Conservation (phyloP, 1,284 basidiomycete species). For the Farysia itapuensis region DNA sequence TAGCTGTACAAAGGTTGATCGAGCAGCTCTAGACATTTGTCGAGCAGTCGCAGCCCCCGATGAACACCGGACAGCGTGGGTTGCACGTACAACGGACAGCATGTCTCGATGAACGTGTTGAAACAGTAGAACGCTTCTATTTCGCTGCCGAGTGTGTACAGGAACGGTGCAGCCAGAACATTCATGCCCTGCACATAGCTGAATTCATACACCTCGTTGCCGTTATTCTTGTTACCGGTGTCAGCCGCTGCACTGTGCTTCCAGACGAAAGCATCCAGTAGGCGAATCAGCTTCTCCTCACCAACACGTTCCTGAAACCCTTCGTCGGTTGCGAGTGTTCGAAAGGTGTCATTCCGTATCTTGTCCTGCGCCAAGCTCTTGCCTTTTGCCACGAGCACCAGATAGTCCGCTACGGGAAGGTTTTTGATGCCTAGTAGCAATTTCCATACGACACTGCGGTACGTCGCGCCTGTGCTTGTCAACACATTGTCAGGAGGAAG, state of each 20-base stretch:
- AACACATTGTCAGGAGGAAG: slow-evolving; percentile 16
- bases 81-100: slow-evolving; percentile 90
- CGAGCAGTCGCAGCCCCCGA: slow-evolving; percentile 84
- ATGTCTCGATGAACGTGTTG: slow-evolving; percentile 86
- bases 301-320: slow-evolving; percentile 92
- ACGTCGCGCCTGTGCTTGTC: slow-evolving; percentile 12
- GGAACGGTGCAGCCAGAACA: slow-evolving; percentile 91
- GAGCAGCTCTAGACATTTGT: slow-evolving; percentile 84
- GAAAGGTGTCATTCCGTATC: slow-evolving; percentile 66
- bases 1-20: slow-evolving; percentile 81
- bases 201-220: slow-evolving; percentile 65
- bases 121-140: slow-evolving; percentile 96
- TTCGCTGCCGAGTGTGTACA: slow-evolving; percentile 93
- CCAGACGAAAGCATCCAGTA: slow-evolving; percentile 97
- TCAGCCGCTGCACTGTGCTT: slow-evolving; percentile 67
- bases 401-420: slow-evolving; percentile 31
- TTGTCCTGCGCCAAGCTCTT: slow-evolving; percentile 55
- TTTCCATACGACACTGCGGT: slow-evolving; percentile 45
- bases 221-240: not conserved
- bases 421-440: slow-evolving; percentile 37
- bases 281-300: slow-evolving; percentile 91
- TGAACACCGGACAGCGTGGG: slow-evolving; percentile 94
- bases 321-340: slow-evolving; percentile 89
- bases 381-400: slow-evolving; percentile 39
- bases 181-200: slow-evolving; percentile 99